These are phyloP conservation scores for Euptelea pleiosperma DNA, from an alignment of 164 flowering plant species.

Conservation along the genomic window DNA sequence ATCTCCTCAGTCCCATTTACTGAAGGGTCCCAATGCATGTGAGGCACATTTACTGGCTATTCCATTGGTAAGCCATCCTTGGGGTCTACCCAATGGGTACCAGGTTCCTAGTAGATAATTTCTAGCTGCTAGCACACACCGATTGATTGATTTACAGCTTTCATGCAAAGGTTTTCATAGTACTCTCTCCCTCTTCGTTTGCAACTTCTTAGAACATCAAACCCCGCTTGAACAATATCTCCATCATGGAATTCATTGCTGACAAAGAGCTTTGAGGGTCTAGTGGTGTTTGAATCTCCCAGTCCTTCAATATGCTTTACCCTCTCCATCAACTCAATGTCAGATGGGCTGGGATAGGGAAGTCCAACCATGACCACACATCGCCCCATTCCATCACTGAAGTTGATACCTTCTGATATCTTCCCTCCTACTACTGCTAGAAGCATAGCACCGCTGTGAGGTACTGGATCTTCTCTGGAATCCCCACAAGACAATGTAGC, in stretches of 20 bases:
- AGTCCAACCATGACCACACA: constrained; percentile 97
- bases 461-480: constrained; percentile 24
- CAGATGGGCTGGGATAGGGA: constrained; percentile 93
- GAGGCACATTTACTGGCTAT: constrained; percentile 1
- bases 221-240: constrained; percentile 48
- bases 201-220: constrained; percentile 73
- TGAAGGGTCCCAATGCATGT: not conserved
- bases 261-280: constrained; percentile 9
- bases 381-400: constrained; percentile 95
- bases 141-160: constrained; percentile 96
- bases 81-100: not conserved
- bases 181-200: constrained; percentile 82
- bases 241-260: constrained; percentile 26
- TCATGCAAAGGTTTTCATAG: constrained; percentile 97
- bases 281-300: constrained; percentile 26
- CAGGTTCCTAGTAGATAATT: not conserved
- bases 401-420: constrained; percentile 95
- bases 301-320: constrained; percentile 82
- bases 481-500: constrained; percentile 23
- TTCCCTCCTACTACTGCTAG: constrained; percentile 97
- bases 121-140: constrained; percentile 42
- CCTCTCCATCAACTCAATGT: constrained; percentile 81
- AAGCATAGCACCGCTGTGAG: constrained; percentile 70
- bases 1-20: not conserved
- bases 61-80: too few species aligned